A percentile compares a stretch with the other conserved stretches of the same genome.
Evolutionary conservation across 257 asterid genomes (phyloP).

Genomic region (Oldenlandia corymbosa): DNA sequence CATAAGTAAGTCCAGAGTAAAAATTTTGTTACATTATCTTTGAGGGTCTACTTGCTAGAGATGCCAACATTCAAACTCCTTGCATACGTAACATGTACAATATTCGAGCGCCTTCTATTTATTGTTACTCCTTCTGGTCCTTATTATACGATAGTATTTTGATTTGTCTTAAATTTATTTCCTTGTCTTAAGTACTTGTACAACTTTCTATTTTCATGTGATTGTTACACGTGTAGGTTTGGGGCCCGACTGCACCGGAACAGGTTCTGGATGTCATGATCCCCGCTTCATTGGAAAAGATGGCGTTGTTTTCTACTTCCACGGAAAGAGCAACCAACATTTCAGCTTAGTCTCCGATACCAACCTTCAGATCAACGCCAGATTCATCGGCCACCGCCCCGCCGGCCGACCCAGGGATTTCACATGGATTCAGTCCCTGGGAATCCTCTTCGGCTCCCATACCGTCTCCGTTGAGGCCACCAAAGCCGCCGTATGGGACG

Average conservation of each 20-base stretch:
- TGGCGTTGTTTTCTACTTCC: conserved; percentile 25
- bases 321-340: conserved; percentile 22
- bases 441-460: conserved; percentile 36
- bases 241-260: conserved; percentile 20
- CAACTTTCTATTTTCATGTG: not conserved
- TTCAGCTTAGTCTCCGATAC: conserved; percentile 19
- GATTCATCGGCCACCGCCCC: conserved; percentile 59
- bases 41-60: too few relatives aligned
- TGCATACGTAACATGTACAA: too few relatives aligned
- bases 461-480: conserved; percentile 47
- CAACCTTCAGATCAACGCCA: conserved; percentile 56
- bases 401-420: conserved; percentile 44
- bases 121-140: too few relatives aligned
- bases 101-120: too few relatives aligned
- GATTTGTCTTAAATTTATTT: too few relatives aligned
- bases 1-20: conserved; percentile 34
- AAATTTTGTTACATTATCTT: too few relatives aligned
- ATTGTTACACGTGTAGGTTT: conserved; percentile 5
- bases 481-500: conserved; percentile 40
- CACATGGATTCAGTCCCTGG: conserved; percentile 66
- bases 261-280: conserved; percentile 23
- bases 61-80: too few relatives aligned
- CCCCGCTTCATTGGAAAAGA: conserved; percentile 23
- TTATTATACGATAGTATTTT: too few relatives aligned
- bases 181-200: too few relatives aligned